Conservation (phyloP, 495 filamentous ascomycete genomes). For the Ascobolus immersus region DNA sequence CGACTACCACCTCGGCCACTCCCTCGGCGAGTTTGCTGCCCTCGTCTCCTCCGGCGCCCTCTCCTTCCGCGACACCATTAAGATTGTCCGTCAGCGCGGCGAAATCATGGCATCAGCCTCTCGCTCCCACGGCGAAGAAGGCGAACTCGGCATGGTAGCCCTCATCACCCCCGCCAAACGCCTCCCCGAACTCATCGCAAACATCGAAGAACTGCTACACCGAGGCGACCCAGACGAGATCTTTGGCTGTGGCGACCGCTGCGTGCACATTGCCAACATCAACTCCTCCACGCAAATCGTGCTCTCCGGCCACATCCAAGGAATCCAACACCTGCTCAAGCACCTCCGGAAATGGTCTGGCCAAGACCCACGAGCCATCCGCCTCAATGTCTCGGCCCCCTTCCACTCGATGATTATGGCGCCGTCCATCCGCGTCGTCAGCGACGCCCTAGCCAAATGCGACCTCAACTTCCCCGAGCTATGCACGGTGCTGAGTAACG, state of each 20-base stretch:
- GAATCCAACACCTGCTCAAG: constrained; percentile 61
- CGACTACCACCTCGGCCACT: constrained; percentile 74
- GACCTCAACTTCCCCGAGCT: constrained; percentile 37
- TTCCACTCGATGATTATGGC: constrained; percentile 88
- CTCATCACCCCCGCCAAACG: constrained; percentile 61
- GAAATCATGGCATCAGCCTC: constrained; percentile 57
- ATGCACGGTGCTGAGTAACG: constrained; percentile 64
- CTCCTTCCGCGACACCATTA: constrained; percentile 47
- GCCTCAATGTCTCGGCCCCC: constrained; percentile 66
- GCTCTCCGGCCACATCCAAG: constrained; percentile 60
- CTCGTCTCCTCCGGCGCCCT: constrained; percentile 63
- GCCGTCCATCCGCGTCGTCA: constrained; percentile 51
- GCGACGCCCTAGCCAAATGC: constrained; percentile 27
- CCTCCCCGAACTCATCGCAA: constrained; percentile 36
- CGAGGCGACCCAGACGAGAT: constrained; percentile 34
- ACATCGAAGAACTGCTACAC: constrained; percentile 59
- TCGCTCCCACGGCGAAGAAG: constrained; percentile 32
- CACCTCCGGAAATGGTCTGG: constrained; percentile 81
- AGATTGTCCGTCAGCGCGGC: constrained; percentile 50
- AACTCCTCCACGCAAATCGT: constrained; percentile 95
- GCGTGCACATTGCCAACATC: constrained; percentile 81
- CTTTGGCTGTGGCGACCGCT: constrained; percentile 42
- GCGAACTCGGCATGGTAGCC: constrained; percentile 82
- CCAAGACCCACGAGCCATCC: constrained; percentile 72
- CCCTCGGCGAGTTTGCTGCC: constrained; percentile 83